phyloP scores from a whole-genome alignment of 768 basidiomycete genomes.

The Lactifluus echinatus region DNA sequence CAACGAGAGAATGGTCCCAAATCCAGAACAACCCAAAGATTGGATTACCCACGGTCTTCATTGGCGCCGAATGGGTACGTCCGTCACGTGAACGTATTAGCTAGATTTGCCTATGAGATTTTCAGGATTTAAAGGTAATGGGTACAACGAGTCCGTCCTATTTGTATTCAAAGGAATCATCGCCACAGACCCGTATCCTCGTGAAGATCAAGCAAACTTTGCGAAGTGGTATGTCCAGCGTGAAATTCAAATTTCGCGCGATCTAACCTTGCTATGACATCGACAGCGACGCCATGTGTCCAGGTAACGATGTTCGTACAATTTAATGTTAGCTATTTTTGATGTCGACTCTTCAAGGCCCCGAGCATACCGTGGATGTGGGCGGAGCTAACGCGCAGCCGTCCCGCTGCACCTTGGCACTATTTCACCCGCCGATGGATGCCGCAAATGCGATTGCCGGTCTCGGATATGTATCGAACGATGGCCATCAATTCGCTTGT shows the following conservation, averaged over 20 bases:
- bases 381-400: slow-evolving; percentile 31
- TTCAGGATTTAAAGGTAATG: slow-evolving; percentile 46
- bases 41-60: slow-evolving; percentile 44
- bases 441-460: slow-evolving; percentile 26
- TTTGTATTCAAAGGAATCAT: neutral
- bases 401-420: slow-evolving; percentile 45
- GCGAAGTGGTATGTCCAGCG: slow-evolving; percentile 38
- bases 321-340: neutral
- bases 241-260: neutral
- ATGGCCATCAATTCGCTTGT: slow-evolving; percentile 49
- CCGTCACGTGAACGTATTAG: slow-evolving; percentile 2
- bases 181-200: slow-evolving; percentile 46
- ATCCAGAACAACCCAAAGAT: slow-evolving; percentile 43
- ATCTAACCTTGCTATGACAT: slow-evolving; percentile 23
- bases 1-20: slow-evolving; percentile 33
- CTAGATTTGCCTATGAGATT: neutral
- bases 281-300: slow-evolving; percentile 42
- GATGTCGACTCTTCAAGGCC: slow-evolving; percentile 28
- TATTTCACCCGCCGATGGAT: slow-evolving; percentile 39
- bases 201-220: slow-evolving; percentile 46
- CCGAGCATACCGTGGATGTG: slow-evolving; percentile 36
- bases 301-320: slow-evolving; percentile 28
- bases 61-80: slow-evolving; percentile 50
- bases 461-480: slow-evolving; percentile 43
- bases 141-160: neutral